phyloP scores from a whole-genome alignment of 768 basidiomycete genomes.

The Peribolospora baueri region DNA sequence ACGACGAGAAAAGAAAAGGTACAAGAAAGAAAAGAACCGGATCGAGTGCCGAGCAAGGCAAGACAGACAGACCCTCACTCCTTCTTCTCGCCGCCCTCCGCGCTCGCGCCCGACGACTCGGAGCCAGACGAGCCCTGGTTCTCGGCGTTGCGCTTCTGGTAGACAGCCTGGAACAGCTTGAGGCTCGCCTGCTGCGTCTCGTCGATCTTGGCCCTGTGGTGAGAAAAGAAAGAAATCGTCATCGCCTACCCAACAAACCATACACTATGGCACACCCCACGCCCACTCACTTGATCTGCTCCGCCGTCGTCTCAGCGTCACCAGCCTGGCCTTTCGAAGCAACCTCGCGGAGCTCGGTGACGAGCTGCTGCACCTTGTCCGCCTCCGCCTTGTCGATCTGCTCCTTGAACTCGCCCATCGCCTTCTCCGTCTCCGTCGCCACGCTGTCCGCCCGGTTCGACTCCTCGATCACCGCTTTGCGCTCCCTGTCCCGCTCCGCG shows the following conservation, averaged over 20 bases:
- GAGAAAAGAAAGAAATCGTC: no score
- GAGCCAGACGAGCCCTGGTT: no score
- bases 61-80: no score
- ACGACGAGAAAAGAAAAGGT: no score
- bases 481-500: constrained; percentile 54
- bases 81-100: no score
- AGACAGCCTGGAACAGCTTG: constrained; percentile 82
- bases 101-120: no score
- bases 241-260: no score
- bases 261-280: no score
- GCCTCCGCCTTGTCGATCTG: constrained; percentile 78
- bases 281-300: constrained; percentile 36
- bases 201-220: constrained; percentile 42
- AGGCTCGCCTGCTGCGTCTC: constrained; percentile 88
- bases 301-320: constrained; percentile 56
- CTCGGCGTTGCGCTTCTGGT: constrained; percentile 5
- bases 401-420: constrained; percentile 93
- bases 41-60: no score
- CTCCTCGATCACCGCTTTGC: constrained; percentile 73
- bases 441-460: constrained; percentile 91
- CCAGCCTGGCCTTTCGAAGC: constrained; percentile 71
- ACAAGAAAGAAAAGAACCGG: no score
- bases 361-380: constrained; percentile 73
- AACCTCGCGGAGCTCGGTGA: constrained; percentile 67
- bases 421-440: constrained; percentile 89